Percentiles rank a stretch among this genome's conserved stretches.
These are phyloP conservation scores for Termitomyces sp. DNA, from an alignment of 1,284 basidiomycete species.

Conservation along the genomic window DNA sequence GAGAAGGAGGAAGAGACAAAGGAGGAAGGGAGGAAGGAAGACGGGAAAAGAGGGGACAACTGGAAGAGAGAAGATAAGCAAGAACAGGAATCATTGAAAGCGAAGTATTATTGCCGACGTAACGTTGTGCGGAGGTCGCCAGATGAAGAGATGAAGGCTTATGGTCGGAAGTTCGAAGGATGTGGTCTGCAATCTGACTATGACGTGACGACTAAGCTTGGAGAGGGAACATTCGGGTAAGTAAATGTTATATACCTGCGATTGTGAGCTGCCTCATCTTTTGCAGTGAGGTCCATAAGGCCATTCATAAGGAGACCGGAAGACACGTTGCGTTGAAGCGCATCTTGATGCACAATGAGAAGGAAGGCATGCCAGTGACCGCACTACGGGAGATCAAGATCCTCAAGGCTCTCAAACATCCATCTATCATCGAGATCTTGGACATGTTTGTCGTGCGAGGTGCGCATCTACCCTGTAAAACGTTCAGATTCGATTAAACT, in stretches of 20 bases:
- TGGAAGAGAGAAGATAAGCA: slow-evolving; percentile 19
- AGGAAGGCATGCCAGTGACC: slow-evolving; percentile 95
- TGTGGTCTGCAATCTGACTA: slow-evolving; percentile 79
- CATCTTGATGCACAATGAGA: slow-evolving; percentile 94
- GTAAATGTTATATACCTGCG: slow-evolving; percentile 23
- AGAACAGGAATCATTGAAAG: slow-evolving; percentile 21
- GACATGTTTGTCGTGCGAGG: slow-evolving; percentile 88
- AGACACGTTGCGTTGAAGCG: slow-evolving; percentile 85
- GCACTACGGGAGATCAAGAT: slow-evolving; percentile 98
- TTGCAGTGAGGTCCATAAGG: slow-evolving; percentile 83
- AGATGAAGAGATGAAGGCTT: slow-evolving; percentile 63
- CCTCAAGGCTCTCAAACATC: slow-evolving; percentile 84
- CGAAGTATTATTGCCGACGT: slow-evolving; percentile 24
- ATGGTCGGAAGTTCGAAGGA: slow-evolving; percentile 69
- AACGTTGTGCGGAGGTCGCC: slow-evolving; percentile 45
- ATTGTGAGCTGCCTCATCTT: slow-evolving; percentile 12
- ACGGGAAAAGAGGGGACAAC: slow-evolving; percentile 11
- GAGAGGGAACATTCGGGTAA: slow-evolving; percentile 94
- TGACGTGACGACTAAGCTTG: slow-evolving; percentile 78
- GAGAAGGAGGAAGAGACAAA: background rate
- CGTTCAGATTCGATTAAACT: background rate
- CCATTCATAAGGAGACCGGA: slow-evolving; percentile 59
- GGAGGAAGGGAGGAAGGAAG: slow-evolving; percentile 5
- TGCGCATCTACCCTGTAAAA: slow-evolving; percentile 28
- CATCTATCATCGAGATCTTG: slow-evolving; percentile 81